These are phyloP conservation scores for Alternaria brassicae DNA, from an alignment of 2,329 filamentous ascomycete species.

Conservation along the genomic window DNA sequence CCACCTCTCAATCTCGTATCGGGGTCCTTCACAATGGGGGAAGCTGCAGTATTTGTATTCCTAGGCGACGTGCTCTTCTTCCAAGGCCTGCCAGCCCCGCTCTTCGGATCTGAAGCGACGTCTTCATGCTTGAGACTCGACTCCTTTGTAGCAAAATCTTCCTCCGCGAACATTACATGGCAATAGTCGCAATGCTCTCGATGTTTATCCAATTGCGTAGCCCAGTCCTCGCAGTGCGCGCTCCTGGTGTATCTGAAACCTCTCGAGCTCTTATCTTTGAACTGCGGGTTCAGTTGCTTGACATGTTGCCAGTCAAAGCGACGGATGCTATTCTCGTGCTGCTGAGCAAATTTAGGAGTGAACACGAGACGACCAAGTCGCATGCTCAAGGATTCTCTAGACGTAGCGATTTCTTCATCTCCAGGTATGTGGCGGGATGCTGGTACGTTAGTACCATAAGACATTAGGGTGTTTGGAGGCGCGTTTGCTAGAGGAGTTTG, in stretches of 20 bases:
- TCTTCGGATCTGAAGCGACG: slow-evolving; percentile 1
- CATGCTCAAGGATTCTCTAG: not conserved
- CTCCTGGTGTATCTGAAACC: not conserved
- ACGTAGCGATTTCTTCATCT: not conserved
- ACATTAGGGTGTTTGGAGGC: not conserved
- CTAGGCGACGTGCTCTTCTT: not conserved
- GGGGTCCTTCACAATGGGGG: not conserved
- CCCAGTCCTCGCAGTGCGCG: not conserved
- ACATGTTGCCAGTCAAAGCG: slow-evolving; percentile 3
- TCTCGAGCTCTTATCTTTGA: not conserved
- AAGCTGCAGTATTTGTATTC: not conserved
- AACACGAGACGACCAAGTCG: not conserved
- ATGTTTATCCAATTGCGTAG: slow-evolving; percentile 1
- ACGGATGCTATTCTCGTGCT: not conserved
- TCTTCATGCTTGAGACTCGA: not conserved
- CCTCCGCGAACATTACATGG: not conserved
- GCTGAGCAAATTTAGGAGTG: not conserved
- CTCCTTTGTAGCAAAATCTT: not conserved
- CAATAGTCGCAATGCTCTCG: slow-evolving; percentile 7
- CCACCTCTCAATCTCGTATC: slow-evolving; percentile 4
- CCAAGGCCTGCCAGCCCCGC: not conserved
- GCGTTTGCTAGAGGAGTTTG: not conserved
- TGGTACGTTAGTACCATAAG: not conserved
- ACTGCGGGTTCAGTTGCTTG: not conserved
- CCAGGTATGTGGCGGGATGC: no score